phyloP scores from a whole-genome alignment of 768 basidiomycete genomes.

The Mycena floridula region DNA sequence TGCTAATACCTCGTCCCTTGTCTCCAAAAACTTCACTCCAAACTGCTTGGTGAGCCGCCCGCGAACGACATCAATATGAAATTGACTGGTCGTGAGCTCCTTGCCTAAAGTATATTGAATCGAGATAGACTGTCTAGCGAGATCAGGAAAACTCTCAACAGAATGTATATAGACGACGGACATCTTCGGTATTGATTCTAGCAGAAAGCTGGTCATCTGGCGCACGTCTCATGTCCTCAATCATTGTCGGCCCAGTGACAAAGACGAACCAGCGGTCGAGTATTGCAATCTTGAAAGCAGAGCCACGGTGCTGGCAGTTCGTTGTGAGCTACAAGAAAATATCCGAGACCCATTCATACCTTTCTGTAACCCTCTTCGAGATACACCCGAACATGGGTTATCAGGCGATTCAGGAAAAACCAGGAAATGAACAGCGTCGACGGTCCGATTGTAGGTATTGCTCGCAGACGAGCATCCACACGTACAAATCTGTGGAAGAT shows the following conservation, averaged over 20 bases:
- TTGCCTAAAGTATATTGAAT: constrained; percentile 29
- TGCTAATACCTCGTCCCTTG: constrained; percentile 40
- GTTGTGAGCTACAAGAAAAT: too few species aligned
- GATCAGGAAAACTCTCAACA: neutral
- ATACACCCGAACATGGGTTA: too few species aligned
- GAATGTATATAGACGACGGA: neutral
- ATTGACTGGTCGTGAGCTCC: constrained; percentile 23
- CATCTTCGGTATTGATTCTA: constrained; percentile 21
- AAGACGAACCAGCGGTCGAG: constrained; percentile 25
- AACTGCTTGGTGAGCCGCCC: constrained; percentile 29
- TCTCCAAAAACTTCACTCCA: constrained; percentile 22
- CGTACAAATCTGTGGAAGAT: too few species aligned
- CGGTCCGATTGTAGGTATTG: too few species aligned
- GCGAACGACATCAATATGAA: constrained; percentile 30
- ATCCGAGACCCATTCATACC: too few species aligned
- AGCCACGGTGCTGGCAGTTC: constrained; percentile 17
- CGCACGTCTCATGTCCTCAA: constrained; percentile 28
- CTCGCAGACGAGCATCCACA: too few species aligned
- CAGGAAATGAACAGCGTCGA: too few species aligned
- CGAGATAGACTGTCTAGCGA: constrained; percentile 21
- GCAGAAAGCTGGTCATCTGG: constrained; percentile 24
- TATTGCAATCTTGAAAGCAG: constrained; percentile 20
- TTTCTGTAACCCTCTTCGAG: too few species aligned
- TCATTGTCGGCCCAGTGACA: constrained; percentile 16
- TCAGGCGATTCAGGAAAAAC: too few species aligned